A percentile compares a stretch with the other conserved stretches of the same genome.
Conservation (phyloP, 768 basidiomycete genomes). For the Auricularia sp. region DNA sequence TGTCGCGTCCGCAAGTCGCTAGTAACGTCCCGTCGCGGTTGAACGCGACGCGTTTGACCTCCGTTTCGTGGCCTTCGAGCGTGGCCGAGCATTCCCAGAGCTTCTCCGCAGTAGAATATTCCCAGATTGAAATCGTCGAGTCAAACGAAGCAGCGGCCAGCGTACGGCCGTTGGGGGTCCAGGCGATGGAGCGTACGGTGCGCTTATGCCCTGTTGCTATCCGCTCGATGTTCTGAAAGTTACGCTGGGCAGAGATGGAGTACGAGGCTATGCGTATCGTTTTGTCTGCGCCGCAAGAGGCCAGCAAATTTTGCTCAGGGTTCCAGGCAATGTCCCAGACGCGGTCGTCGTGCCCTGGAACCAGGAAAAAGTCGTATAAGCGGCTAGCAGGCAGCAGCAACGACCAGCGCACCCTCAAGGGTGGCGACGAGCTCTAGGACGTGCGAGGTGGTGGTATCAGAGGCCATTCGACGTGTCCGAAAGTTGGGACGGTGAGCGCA, state of each 20-base stretch:
- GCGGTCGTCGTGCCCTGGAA: slow-evolving; percentile 64
- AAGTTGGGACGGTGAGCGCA: too few relatives aligned
- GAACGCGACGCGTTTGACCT: slow-evolving; percentile 92
- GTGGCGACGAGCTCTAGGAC: too few relatives aligned
- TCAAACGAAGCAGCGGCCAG: slow-evolving; percentile 94
- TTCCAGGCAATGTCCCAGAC: slow-evolving; percentile 91
- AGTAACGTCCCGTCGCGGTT: slow-evolving; percentile 52
- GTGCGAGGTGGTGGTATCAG: too few relatives aligned
- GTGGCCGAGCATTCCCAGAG: slow-evolving; percentile 39
- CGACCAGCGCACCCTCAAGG: too few relatives aligned
- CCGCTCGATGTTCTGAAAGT: slow-evolving; percentile 48
- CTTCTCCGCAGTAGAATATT: slow-evolving; percentile 60
- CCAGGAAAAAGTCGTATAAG: neutral
- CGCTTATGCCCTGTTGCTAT: slow-evolving; percentile 81
- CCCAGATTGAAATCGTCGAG: slow-evolving; percentile 86
- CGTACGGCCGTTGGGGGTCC: slow-evolving; percentile 79
- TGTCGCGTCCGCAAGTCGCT: slow-evolving; percentile 94
- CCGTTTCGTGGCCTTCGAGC: slow-evolving; percentile 42
- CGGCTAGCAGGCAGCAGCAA: too few relatives aligned
- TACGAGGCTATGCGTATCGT: slow-evolving; percentile 80
- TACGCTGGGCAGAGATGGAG: slow-evolving; percentile 13
- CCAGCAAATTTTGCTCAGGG: slow-evolving; percentile 65
- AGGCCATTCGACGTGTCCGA: too few relatives aligned
- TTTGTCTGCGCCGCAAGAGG: slow-evolving; percentile 93
- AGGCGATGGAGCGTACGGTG: slow-evolving; percentile 78